A percentile compares a stretch with the other conserved stretches of the same genome.
Conservation (phyloP, 2,329 filamentous ascomycete species). For the Pleoardoris graminearum region DNA sequence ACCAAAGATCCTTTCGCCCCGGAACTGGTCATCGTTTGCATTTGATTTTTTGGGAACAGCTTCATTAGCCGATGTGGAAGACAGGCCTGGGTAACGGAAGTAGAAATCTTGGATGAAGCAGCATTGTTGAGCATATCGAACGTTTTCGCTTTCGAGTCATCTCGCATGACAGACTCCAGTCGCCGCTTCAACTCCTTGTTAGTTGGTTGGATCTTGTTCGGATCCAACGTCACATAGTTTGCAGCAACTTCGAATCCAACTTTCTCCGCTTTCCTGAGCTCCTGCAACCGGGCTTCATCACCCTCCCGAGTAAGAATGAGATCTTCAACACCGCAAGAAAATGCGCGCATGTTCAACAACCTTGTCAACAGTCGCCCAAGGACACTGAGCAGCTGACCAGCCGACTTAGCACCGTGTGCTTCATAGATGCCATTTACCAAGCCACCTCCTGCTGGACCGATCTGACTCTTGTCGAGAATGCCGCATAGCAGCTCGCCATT, state of each 20-base stretch:
- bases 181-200: conserved; percentile 74
- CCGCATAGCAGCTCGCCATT: conserved; percentile 87
- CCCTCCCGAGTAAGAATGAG: conserved; percentile 80
- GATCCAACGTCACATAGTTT: conserved; percentile 82
- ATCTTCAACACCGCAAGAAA: conserved; percentile 97
- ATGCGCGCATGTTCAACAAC: conserved; percentile 89
- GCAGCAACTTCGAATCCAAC: conserved; percentile 80
- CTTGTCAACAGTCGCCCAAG: conserved; percentile 87
- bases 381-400: conserved; percentile 85
- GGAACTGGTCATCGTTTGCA: conserved; percentile 98
- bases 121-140: conserved; percentile 87
- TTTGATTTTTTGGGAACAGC: conserved; percentile 93
- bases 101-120: conserved; percentile 70
- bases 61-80: conserved; percentile 84
- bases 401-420: conserved; percentile 83
- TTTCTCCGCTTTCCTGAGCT: conserved; percentile 66
- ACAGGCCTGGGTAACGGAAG: conserved; percentile 75
- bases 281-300: conserved; percentile 69
- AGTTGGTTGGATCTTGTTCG: conserved; percentile 62
- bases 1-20: conserved; percentile 92
- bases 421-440: conserved; percentile 93
- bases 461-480: conserved; percentile 93
- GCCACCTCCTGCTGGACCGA: conserved; percentile 84
- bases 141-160: conserved; percentile 86
- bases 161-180: conserved; percentile 85